Base-by-base conservation (phyloP, 2,329 filamentous ascomycete species). In the Diaporthe sp. region DNA sequence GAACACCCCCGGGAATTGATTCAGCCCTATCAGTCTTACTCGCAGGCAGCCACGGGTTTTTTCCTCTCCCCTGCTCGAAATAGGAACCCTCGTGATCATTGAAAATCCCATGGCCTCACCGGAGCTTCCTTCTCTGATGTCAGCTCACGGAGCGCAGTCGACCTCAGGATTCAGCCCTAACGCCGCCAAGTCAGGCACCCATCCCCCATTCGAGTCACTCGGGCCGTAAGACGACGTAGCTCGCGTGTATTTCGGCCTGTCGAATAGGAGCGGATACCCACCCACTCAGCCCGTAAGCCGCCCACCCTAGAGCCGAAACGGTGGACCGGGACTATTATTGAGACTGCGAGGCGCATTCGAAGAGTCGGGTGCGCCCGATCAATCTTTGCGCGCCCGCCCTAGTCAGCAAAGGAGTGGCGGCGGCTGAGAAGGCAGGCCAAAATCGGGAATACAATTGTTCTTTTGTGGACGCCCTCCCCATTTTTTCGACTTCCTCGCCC, bases 121-220 rank as follows among this genome's bases (percentile, higher is more conserved):
- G 61, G 22, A 70, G 65, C 65, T 73, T 65, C n/a, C 51, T 65
- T 51, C 58, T 73, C 71, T 73, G 71, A 73, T 73, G 71, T 73
- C 71, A 73, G 71, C 71, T 65, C 58, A 53, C 65, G 47, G 65
- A 70, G 65, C 34, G 49, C 47, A 47, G 47, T 73, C 28, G 47
- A 63, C 58, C 63, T 73, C 47, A 73, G 58, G 34, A 65, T 73
- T 73, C 71, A 73, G 71, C 71, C 71, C 71, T 73, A 73, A 47
- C 39, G 15, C 47, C 58, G 71, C 71, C 58, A 47, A 65, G 71
- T 73, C 71, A 73, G 71, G 51, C 51, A 65, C 71, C 71, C 55
- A 60, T 39, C 39, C 61, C 22, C 58, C 58, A 20, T 60, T 65
- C 61, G 71, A 73, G 58, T 73, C 71, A 65, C 58, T 57, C 58